Percentiles rank a stretch among this genome's conserved stretches.
phyloP scores from a whole-genome alignment of 2,329 filamentous ascomycete species.

The Colletotrichum cuscutae region DNA sequence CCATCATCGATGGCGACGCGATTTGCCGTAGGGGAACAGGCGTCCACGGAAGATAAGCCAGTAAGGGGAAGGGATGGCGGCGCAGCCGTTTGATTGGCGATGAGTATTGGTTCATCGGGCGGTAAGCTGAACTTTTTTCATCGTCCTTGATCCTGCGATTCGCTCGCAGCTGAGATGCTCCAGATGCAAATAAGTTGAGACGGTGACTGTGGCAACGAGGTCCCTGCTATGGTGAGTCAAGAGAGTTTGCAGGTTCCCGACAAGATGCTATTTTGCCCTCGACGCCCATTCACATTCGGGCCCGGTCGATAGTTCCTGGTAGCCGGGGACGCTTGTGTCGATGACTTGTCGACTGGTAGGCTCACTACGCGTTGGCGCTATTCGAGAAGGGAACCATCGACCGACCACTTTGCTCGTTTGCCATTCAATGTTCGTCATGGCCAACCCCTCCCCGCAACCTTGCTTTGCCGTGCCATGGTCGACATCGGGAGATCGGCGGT shows the following conservation, averaged over 20 bases:
- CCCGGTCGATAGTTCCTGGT: conserved; percentile 22
- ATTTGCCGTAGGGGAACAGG: neutral
- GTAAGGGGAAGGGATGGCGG: neutral
- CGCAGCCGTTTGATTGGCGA: conserved; percentile 4
- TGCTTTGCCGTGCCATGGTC: neutral
- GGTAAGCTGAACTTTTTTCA: conserved; percentile 10
- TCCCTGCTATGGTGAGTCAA: neutral
- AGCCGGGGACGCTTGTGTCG: conserved; percentile 15
- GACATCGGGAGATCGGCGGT: conserved; percentile 29
- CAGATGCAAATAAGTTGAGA: conserved; percentile 3
- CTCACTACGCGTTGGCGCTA: neutral
- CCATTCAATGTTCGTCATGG: neutral
- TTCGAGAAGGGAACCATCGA: neutral
- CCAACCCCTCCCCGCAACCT: conserved; percentile 4
- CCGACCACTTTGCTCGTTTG: neutral
- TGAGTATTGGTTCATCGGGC: neutral
- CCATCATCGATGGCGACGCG: neutral
- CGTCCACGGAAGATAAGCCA: neutral
- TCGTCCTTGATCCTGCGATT: neutral
- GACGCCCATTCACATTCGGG: conserved; percentile 8
- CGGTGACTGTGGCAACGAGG: conserved; percentile 21
- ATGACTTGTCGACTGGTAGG: neutral
- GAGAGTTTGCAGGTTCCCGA: neutral
- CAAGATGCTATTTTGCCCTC: neutral
- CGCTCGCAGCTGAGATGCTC: neutral